Evolutionary conservation across 805 yeast genomes (phyloP).

Genomic region (Lachancea meyersii): DNA sequence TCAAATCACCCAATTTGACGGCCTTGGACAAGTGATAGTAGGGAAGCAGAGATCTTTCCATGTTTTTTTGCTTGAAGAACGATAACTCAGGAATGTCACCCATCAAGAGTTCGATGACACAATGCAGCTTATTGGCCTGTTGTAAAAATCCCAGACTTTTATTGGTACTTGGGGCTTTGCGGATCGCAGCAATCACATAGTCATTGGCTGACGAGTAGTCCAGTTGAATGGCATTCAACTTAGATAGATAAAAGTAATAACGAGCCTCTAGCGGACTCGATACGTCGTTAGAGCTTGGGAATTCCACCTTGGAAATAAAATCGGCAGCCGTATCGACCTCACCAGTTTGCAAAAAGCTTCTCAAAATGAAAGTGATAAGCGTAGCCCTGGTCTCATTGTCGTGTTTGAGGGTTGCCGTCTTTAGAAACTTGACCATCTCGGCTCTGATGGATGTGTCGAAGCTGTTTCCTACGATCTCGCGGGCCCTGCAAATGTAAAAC

Average conservation of each 20-base stretch:
- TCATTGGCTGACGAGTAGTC: constrained; percentile 89
- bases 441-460: constrained; percentile 54
- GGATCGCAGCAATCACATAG: constrained; percentile 85
- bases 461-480: constrained; percentile 47
- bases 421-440: constrained; percentile 62
- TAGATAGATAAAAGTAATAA: constrained; percentile 85
- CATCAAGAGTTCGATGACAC: constrained; percentile 84
- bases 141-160: constrained; percentile 83
- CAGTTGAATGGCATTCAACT: constrained; percentile 83
- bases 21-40: constrained; percentile 86
- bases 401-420: constrained; percentile 87
- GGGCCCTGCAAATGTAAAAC: constrained; percentile 81
- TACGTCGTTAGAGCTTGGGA: constrained; percentile 63
- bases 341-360: constrained; percentile 71
- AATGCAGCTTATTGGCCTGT: constrained; percentile 79
- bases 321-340: constrained; percentile 85
- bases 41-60: constrained; percentile 62
- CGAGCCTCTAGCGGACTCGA: constrained; percentile 87
- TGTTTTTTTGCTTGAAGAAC: constrained; percentile 59
- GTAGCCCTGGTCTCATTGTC: constrained; percentile 89
- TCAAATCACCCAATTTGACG: constrained; percentile 86
- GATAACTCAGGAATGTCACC: constrained; percentile 94
- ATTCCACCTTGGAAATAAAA: constrained; percentile 80
- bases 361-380: constrained; percentile 74
- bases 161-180: constrained; percentile 90